phyloP scores from a whole-genome alignment of 768 basidiomycete genomes.

The Lanmaoa pseudosensibilis region DNA sequence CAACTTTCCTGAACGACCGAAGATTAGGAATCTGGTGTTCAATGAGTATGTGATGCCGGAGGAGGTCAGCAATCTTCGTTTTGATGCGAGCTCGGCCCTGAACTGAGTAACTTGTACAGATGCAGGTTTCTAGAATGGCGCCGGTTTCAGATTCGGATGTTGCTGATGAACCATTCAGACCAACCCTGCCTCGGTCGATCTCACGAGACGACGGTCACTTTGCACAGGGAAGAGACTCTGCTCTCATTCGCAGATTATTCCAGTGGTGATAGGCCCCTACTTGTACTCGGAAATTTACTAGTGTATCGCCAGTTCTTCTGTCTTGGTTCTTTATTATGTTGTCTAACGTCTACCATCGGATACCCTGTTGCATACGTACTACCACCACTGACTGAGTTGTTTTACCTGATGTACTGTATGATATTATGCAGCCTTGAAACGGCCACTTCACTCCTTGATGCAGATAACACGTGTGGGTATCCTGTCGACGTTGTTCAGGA shows the following conservation, averaged over 20 bases:
- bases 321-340: constrained; percentile 30
- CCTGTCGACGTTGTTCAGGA: constrained; percentile 8
- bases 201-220: constrained; percentile 34
- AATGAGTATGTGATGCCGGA: constrained; percentile 63
- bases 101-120: constrained; percentile 38
- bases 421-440: constrained; percentile 18
- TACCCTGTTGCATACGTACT: constrained; percentile 40
- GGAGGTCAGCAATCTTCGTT: constrained; percentile 48
- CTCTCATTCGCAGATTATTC: constrained; percentile 52
- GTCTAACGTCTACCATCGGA: constrained; percentile 29
- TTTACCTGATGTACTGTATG: constrained; percentile 28
- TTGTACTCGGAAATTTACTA: constrained; percentile 24
- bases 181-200: constrained; percentile 32
- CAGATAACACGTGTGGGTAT: background rate
- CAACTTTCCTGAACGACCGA: constrained; percentile 54
- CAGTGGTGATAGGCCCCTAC: constrained; percentile 35
- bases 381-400: constrained; percentile 32
- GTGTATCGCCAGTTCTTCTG: constrained; percentile 30
- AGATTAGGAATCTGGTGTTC: constrained; percentile 56
- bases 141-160: constrained; percentile 45
- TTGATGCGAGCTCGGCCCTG: background rate
- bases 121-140: constrained; percentile 65
- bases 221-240: constrained; percentile 40
- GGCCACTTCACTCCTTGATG: background rate
- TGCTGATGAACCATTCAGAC: constrained; percentile 42